Evolutionary conservation across 768 basidiomycete species (phyloP).

Genomic region (Suillus ampliporus): DNA sequence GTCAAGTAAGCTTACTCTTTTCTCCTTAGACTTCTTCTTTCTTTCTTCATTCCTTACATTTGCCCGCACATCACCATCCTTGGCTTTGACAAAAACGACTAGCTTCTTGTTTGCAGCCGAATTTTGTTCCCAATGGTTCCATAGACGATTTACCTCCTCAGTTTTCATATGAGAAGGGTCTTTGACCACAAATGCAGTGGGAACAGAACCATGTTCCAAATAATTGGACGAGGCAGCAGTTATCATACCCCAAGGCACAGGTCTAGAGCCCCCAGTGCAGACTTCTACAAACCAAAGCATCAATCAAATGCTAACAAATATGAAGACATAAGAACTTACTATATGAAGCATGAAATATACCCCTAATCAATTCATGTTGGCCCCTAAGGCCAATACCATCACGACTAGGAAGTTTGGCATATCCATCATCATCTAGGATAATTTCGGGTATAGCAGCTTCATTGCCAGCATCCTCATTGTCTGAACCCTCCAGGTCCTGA

Average conservation of each 20-base stretch:
- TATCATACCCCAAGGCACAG: neutral
- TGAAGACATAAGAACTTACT: neutral
- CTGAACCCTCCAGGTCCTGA: neutral
- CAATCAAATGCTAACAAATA: neutral
- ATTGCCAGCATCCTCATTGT: neutral
- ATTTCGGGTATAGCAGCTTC: neutral
- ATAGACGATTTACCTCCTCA: neutral
- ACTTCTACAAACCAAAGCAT: neutral
- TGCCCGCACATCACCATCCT: neutral
- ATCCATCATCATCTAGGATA: neutral
- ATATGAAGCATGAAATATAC: neutral
- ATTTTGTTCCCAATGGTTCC: neutral
- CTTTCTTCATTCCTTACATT: neutral
- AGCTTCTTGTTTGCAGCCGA: neutral
- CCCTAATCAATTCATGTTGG: slow-evolving; percentile 1
- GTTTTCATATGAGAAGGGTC: neutral
- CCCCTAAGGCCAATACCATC: neutral
- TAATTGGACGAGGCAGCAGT: neutral
- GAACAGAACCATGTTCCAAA: neutral
- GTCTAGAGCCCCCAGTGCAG: neutral
- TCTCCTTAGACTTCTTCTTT: neutral
- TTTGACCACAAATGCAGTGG: neutral
- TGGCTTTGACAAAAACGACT: neutral
- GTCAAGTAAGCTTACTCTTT: neutral
- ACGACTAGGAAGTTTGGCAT: slow-evolving; percentile 2